Evolutionary conservation across 495 filamentous ascomycete genomes (phyloP), one percentile per base, ranked within the genome.

Genomic region (Peziza echinospora): DNA sequence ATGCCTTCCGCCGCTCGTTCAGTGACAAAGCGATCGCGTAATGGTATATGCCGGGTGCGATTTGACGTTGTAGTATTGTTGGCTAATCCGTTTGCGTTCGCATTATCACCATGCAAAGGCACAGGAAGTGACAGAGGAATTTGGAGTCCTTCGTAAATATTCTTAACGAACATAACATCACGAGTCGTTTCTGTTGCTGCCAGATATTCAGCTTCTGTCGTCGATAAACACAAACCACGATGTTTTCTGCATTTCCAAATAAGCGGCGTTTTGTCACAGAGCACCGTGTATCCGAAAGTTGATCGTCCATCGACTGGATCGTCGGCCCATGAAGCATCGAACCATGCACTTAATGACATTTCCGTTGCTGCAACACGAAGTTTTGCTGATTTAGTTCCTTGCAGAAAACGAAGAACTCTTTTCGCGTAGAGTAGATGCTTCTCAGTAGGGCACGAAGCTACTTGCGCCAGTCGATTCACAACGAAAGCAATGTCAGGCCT

Each of bases 401-500:
- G 24, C 0, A 54, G 6, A 21, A 47, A 55, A 6, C 26, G 44
- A 2, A 55, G 26, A 0, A 53, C 47, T 4, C 25, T 21, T 19
- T 52, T 50, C 10, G 24, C 21, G 0, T 43, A 23, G 11, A 17
- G 11, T 2, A 37, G 30, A 37, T 37, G 30, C 17, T 37, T 11
- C 17, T 3, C 1, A 13, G 30, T 37, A 13, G 30, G 30, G 17
- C 5, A 37, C 2, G 3, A 37, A 17, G 30, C 30, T 13, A 48
- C 48, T 47, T 55, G 47, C 2, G 43, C 49, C 3, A 54, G 44
- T 9, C n/a, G 26, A 3, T 41, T 47, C 2, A 51, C 21, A 1
- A 28, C 28, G 25, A 52, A 52, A 1, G 46, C 45, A 1, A 57
- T 24, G 30, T 57, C 54, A 24, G 52, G 54, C 23, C 43, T 19